These are phyloP conservation scores for Gypsophila paniculata DNA, from an alignment of 179 eudicot species.

Conservation along the genomic window DNA sequence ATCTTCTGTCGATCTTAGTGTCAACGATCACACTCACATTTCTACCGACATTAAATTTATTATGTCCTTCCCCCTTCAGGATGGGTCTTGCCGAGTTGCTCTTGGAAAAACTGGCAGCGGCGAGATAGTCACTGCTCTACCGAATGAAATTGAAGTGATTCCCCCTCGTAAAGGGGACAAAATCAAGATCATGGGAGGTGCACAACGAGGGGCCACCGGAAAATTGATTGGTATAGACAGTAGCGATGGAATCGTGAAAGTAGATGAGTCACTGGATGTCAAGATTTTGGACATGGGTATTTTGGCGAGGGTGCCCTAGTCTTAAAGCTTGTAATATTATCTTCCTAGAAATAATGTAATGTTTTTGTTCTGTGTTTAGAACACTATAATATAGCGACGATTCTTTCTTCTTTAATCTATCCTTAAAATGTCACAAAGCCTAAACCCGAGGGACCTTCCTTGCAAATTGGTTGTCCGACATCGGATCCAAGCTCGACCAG, in stretches of 20 bases:
- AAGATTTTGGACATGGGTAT: conserved; percentile 84
- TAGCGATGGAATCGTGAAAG: conserved; percentile 85
- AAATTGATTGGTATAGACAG: conserved; percentile 92
- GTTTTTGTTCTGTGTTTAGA: conserved; percentile 24
- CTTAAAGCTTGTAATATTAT: conserved; percentile 7
- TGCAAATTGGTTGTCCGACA: not conserved
- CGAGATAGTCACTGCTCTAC: conserved; percentile 49
- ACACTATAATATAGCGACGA: conserved; percentile 6
- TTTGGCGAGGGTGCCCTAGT: conserved; percentile 60
- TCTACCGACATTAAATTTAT: not conserved
- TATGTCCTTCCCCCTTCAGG: conserved; percentile 33
- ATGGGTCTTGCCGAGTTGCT: conserved; percentile 75
- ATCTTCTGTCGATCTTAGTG: no score
- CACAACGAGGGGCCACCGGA: conserved; percentile 77
- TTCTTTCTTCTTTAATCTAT: not conserved
- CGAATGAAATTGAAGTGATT: conserved; percentile 68
- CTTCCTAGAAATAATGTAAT: conserved; percentile 21
- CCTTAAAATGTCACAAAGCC: not conserved
- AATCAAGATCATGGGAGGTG: conserved; percentile 88
- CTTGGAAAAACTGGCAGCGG: conserved; percentile 72
- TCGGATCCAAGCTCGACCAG: not conserved
- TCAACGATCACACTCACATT: no score
- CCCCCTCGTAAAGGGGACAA: conserved; percentile 74
- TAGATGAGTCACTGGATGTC: conserved; percentile 81
- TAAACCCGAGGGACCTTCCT: not conserved